phyloP scores from a whole-genome alignment of 139 green algal species.

The Astrephomene gubernaculifera region DNA sequence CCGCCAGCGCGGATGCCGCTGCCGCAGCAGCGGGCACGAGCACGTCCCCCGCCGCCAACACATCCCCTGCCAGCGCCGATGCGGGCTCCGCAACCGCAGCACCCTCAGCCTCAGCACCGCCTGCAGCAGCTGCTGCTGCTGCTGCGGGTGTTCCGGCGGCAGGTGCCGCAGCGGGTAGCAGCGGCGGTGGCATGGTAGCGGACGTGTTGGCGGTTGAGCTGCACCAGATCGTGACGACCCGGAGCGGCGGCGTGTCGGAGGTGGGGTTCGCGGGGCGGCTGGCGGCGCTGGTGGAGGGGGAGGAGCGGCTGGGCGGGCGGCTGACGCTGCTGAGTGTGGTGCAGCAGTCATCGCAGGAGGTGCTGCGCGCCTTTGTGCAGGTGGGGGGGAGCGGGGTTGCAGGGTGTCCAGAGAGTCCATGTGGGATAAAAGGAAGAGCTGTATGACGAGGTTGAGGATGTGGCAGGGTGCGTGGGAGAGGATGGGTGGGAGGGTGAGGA shows the following conservation, averaged over 20 bases:
- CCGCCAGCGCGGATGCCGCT: no score
- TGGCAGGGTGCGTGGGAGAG: no score
- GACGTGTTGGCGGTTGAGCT: conserved; percentile 23
- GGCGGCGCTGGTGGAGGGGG: conserved; percentile 21
- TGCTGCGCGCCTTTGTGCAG: conserved; percentile 31
- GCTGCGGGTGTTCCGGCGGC: neutral
- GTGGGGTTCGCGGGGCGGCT: neutral
- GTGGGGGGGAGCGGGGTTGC: neutral
- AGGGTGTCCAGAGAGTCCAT: no score
- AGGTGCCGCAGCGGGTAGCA: neutral
- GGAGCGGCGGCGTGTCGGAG: conserved; percentile 33
- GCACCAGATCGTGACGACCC: neutral
- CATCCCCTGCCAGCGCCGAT: neutral
- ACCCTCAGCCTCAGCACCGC: neutral
- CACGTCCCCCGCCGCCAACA: no score
- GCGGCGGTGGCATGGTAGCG: neutral
- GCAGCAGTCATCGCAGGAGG: conserved; percentile 21
- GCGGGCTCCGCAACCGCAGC: neutral
- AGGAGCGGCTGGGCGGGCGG: conserved; percentile 35
- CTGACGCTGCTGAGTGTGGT: conserved; percentile 42
- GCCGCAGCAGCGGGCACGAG: neutral
- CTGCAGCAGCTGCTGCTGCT: neutral
- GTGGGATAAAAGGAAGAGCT: no score
- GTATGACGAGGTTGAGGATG: no score
- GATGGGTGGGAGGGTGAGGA: no score